Percentiles rank a stretch among this genome's conserved stretches.
phyloP scores from a whole-genome alignment of 2,329 filamentous ascomycete genomes.

The Sporothrix curviconia region DNA sequence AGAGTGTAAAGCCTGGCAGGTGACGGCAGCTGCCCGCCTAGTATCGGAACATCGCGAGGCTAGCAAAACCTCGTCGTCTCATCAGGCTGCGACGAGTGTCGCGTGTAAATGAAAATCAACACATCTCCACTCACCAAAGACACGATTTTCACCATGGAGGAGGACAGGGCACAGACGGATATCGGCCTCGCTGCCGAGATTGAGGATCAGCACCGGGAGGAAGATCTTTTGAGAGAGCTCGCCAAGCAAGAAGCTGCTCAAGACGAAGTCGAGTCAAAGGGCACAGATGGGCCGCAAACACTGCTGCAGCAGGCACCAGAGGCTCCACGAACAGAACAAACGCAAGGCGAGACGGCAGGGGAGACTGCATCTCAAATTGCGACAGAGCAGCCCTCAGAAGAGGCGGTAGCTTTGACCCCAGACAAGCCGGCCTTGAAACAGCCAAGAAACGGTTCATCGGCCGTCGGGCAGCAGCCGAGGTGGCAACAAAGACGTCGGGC shows the following conservation, averaged over 20 bases:
- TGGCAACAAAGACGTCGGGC: constrained; percentile 33
- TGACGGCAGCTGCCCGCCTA: constrained; percentile 11
- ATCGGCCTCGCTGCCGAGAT: constrained; percentile 63
- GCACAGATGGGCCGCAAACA: background rate
- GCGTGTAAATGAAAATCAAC: background rate
- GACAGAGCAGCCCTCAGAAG: constrained; percentile 30
- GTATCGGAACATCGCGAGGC: constrained; percentile 12
- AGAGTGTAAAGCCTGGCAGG: constrained; percentile 8
- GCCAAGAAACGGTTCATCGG: constrained; percentile 89
- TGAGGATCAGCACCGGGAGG: constrained; percentile 30
- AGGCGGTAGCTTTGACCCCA: background rate
- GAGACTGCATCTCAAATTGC: constrained; percentile 10
- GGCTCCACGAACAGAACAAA: background rate
- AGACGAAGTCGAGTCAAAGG: background rate
- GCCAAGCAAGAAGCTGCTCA: constrained; percentile 14
- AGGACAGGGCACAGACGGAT: constrained; percentile 64
- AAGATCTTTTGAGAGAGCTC: constrained; percentile 34
- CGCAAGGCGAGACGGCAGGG: too few species aligned
- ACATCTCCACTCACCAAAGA: background rate
- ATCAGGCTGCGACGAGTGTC: background rate
- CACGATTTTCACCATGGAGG: constrained; percentile 53
- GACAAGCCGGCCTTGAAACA: constrained; percentile 45
- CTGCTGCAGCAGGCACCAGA: background rate
- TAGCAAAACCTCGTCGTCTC: constrained; percentile 6
- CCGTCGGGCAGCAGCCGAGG: constrained; percentile 63